Evolutionary conservation across 345 rosid species (phyloP), one percentile per base, ranked within the genome.

Genomic region (Garcia nutans): DNA sequence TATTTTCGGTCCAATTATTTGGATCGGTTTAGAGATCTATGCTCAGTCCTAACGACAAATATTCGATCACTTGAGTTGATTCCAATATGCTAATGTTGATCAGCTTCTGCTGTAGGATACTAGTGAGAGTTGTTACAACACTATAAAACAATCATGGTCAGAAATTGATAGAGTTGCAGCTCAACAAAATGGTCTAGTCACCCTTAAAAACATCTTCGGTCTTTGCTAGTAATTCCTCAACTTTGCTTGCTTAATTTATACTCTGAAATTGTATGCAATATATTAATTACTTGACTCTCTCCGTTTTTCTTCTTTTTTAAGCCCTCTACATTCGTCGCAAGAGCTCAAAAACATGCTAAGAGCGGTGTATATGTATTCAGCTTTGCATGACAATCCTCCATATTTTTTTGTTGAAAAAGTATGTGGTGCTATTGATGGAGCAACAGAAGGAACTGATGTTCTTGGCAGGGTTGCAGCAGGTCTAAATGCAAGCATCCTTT

Each of bases 141-240:
- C 77, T 5, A 80, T 82, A 42, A 68, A 71, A 57, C n/a, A 26
- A 6, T 82, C 85, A 5, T 85, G 87, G 87, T 24, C 54, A 3
- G 87, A 59, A 63, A 78, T 85, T n/a, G 84, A 80, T 22, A 70
- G 62, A 70, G 75, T 62, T 73, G 85, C 77, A 15, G 65, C 77
- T 19, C 15, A 65, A 58, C 66, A 68, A 1, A 59, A 70, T 20
- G 82, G 82, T 9, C 82, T 82, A 47, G 20, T 71, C 19, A 22
- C 65, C 58, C 82, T 85, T 41, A 55, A 80, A 78, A 78, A 72
- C 17, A 70, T 24, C 16, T 84, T 84, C 73, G 77, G 76, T 8
- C 74, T 83, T 16, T 84, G 87, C 85, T 42, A 11, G 85, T 83
- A 77, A 74, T 44, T 10, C 28, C 42, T 11, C 15, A 41, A 23